Evolutionary conservation across 208 protist genomes (phyloP), one percentile per base, ranked within the genome.

Genomic region (Trypanosoma brucei): DNA sequence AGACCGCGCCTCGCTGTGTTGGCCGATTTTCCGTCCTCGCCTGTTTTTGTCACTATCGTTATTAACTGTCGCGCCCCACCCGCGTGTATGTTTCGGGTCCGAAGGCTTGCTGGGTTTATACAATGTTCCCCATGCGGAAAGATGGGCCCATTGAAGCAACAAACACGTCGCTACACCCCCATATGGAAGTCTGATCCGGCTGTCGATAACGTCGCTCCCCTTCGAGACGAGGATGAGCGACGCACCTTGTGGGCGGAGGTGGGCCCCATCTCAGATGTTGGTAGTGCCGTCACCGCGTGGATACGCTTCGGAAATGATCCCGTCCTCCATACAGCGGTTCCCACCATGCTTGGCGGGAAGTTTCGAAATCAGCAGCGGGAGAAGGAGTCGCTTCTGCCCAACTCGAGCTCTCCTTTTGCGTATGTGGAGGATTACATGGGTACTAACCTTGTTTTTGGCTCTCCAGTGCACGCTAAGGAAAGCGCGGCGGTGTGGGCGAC

Each of bases 301-400:
- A 78, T 95, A 40, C 85, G 88, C n/a, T 91, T 91, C 54, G 85
- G 88, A 31, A 95, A 95, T 55, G 85, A 95, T 57, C 88, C 88
- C 2, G 85, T 95, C n/a, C 67, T 91, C 36, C 82, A 91, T 65
- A 82, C 79, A 11, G 58, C 69, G 5, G 33, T 79, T n/a, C 63
- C 71, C 30, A 62, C 58, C 39, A 52, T 68, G 1, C 57, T 55
- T 54, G 54, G 33, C 3, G 65, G 58, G 7, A 0, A 40, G 9
- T 45, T 52, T 40, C 34, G 14, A 9, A 7, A 56, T 48, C 36
- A 34, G 49, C 49, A 57, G 39, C 11, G 33, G 22, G 22, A 34
- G 46, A 44, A 59, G 40, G 42, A 40, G 22, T 0, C 30, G 14
- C 35, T 1, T 52, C 44, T 65, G n/a, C 60, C 55, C n/a, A 33